Conservation (phyloP, 331 rosid species). For the Acacia concinna region DNA sequence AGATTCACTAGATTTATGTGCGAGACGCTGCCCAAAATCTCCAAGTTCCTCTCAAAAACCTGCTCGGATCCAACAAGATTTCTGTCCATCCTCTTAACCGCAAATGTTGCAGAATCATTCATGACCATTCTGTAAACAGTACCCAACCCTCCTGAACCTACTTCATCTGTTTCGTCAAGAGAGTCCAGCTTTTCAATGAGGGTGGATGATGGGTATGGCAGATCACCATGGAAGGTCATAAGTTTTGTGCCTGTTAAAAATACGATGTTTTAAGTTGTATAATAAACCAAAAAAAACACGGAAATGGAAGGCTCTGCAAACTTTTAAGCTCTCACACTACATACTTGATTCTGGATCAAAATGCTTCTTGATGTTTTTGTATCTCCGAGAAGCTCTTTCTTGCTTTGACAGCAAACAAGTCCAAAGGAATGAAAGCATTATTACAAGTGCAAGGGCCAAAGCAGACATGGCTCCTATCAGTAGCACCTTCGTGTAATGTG, state of each 20-base stretch:
- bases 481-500: slow-evolving; percentile 73
- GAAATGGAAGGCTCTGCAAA: slow-evolving; percentile 9
- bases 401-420: slow-evolving; percentile 61
- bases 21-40: slow-evolving; percentile 85
- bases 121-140: slow-evolving; percentile 93
- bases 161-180: slow-evolving; percentile 70
- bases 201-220: slow-evolving; percentile 81
- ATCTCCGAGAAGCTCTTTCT: slow-evolving; percentile 69
- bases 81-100: slow-evolving; percentile 85
- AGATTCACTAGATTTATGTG: slow-evolving; percentile 88
- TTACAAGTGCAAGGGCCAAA: slow-evolving; percentile 54
- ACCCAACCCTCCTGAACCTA: slow-evolving; percentile 95
- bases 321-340: slow-evolving; percentile 23
- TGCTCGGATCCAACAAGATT: slow-evolving; percentile 77
- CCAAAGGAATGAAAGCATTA: slow-evolving; percentile 71
- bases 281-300: too few species aligned
- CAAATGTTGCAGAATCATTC: slow-evolving; percentile 87
- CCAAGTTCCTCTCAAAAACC: slow-evolving; percentile 87
- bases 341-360: slow-evolving; percentile 65
- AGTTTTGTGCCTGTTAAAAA: slow-evolving; percentile 74
- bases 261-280: slow-evolving; percentile 1
- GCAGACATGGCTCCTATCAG: slow-evolving; percentile 76
- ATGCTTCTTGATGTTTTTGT: slow-evolving; percentile 80
- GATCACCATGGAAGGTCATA: slow-evolving; percentile 91
- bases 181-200: slow-evolving; percentile 87